Conservation (phyloP, 106 monocot genomes). For the Allium cepa region DNA sequence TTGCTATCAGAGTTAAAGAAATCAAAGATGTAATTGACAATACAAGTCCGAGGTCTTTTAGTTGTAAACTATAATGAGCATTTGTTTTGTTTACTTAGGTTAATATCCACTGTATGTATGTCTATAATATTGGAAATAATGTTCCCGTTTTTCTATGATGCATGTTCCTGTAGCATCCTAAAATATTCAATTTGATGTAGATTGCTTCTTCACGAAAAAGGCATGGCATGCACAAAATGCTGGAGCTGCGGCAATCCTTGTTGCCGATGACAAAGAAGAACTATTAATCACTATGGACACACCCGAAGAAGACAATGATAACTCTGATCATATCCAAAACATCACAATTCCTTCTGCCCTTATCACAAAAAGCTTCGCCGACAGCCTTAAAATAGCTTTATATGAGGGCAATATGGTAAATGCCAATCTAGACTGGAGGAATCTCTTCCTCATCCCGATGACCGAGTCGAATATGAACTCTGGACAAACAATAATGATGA, state of each 20-base stretch:
- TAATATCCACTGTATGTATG: too few relatives aligned
- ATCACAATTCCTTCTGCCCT: conserved; percentile 41
- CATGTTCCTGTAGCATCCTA: too few relatives aligned
- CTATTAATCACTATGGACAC: conserved; percentile 41
- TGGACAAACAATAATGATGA: conserved; percentile 88
- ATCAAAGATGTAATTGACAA: too few relatives aligned
- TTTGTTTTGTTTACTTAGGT: conserved; percentile 12
- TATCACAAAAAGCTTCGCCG: conserved; percentile 43
- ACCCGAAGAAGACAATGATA: conserved; percentile 26
- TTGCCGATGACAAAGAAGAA: conserved; percentile 32
- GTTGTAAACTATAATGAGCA: neutral
- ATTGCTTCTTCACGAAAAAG: conserved; percentile 37
- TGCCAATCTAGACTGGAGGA: conserved; percentile 80
- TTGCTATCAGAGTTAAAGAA: too few relatives aligned
- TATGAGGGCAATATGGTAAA: conserved; percentile 46
- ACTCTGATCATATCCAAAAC: conserved; percentile 23
- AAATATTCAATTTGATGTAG: conserved; percentile 8
- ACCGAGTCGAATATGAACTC: conserved; percentile 77
- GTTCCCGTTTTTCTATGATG: too few relatives aligned
- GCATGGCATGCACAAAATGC: conserved; percentile 46
- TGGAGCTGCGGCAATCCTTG: conserved; percentile 42
- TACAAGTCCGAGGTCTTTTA: too few relatives aligned
- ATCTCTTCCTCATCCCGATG: conserved; percentile 78
- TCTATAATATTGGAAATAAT: too few relatives aligned
- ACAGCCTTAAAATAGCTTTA: conserved; percentile 52